phyloP scores from a whole-genome alignment of 192 early-diverging fungal genomes.

The Pilaira anomala region DNA sequence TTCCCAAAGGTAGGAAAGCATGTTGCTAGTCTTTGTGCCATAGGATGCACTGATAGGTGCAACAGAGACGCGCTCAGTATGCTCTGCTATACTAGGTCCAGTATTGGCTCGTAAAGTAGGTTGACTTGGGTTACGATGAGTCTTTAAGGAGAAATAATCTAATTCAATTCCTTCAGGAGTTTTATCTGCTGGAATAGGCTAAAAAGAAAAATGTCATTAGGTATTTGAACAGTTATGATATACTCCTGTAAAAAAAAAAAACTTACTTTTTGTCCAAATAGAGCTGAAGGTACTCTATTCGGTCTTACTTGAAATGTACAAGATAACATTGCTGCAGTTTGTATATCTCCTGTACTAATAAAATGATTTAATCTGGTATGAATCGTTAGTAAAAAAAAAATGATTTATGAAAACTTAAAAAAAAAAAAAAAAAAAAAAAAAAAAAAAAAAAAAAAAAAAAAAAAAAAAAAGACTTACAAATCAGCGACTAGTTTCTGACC shows the following conservation, averaged over 20 bases:
- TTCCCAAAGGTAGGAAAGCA: constrained; percentile 27
- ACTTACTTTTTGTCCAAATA: neutral
- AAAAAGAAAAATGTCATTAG: neutral
- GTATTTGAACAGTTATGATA: no score
- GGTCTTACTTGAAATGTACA: constrained; percentile 55
- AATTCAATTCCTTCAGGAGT: constrained; percentile 1
- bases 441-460: neutral
- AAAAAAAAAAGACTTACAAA: constrained; percentile 43
- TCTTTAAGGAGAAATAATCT: constrained; percentile 22
- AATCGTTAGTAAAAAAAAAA: neutral
- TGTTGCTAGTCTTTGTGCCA: constrained; percentile 4
- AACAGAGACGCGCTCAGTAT: neutral
- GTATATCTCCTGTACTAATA: constrained; percentile 57
- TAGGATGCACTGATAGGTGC: constrained; percentile 13
- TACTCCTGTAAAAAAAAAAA: no score
- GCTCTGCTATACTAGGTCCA: neutral
- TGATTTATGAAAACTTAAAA: no score
- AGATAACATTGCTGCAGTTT: constrained; percentile 60
- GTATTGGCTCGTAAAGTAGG: neutral
- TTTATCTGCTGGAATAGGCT: neutral
- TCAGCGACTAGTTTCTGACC: constrained; percentile 49
- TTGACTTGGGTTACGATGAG: neutral
- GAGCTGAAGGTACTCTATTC: constrained; percentile 23
- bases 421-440: neutral
- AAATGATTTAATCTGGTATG: constrained; percentile 58